Conservation (phyloP, 495 filamentous ascomycete species). For the Massariosphaeria phaeospora region DNA sequence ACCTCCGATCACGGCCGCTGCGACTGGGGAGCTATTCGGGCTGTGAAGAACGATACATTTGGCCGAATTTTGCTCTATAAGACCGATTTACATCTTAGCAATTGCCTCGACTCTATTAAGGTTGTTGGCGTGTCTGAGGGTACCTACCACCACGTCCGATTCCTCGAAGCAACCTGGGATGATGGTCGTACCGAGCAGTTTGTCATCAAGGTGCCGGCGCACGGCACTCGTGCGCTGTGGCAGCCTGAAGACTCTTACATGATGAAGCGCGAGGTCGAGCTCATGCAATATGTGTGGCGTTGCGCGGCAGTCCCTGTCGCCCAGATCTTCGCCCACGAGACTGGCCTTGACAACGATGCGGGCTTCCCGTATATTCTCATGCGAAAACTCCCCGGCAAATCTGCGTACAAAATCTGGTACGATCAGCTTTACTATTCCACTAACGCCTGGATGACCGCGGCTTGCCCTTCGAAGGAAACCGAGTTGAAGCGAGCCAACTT, state of each 20-base stretch:
- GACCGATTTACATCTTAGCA: no score
- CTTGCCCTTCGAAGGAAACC: background rate
- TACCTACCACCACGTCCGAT: background rate
- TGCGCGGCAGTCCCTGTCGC: no score
- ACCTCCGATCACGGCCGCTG: no score
- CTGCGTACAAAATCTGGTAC: conserved; percentile 36
- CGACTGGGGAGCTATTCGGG: no score
- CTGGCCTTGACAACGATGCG: no score
- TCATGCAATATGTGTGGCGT: background rate
- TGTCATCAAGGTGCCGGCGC: background rate
- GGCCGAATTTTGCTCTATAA: no score
- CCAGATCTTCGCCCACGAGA: no score
- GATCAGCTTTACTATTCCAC: conserved; percentile 3
- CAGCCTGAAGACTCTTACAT: background rate
- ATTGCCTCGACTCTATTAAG: no score
- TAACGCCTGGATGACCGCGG: conserved; percentile 1
- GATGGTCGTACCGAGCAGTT: background rate
- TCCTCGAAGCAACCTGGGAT: background rate
- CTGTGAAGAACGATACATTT: no score
- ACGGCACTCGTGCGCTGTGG: background rate
- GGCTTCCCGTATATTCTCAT: conserved; percentile 38
- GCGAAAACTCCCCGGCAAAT: conserved; percentile 31
- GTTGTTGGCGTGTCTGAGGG: no score
- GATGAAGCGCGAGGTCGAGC: background rate
- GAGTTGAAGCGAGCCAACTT: background rate